Base-by-base conservation (phyloP, 768 basidiomycete genomes). In the Boletales sp. region DNA sequence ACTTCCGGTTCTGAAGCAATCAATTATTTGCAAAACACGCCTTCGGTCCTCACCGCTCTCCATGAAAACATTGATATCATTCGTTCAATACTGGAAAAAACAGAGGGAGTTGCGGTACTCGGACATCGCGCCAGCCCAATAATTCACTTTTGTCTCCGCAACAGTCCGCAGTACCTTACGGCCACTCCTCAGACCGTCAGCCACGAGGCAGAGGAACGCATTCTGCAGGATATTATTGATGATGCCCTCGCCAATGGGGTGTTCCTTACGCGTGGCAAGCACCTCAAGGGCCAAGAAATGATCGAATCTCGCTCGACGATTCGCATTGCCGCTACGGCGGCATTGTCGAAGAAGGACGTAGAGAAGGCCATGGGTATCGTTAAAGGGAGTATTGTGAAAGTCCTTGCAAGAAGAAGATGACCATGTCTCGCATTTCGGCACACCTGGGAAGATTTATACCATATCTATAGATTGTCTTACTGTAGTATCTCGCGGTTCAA, bases 191-290 rank as follows among this genome's bases (percentile, higher is more conserved):
- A 61, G 45, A 45, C 57, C 18, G 61, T 78, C 62, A 80, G 89
- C 55, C 71, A 79, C 40, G 80, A 78, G 18, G 65, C 66, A 13
- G 94, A 98, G 66, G 94, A 98, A 62, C 72, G 74, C 36, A 49
- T 92, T 21, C 64, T 99, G 57, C 94, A 98, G 69, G 92, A 95
- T 45, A 82, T 98, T 12, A 93, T 97, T 13, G 95, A 97, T 52
- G 90, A 97, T 61, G 78, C 80, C 1, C 72, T 92, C 37, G 72
- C 73, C 7, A 88, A 90, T 56, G 93, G 91, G 10, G 86, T 99
- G 40, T 74, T 97, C 58, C 71, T 97, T 51, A 94, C 92, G 3
- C 79, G 90, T 19, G 86, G 92, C 37, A 89, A 89, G 73, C 71
- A 91, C 49, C 66, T 97, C 57, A 79, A 80, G 43, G 83, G 86